phyloP scores from a whole-genome alignment of 2,329 filamentous ascomycete species.

The Cercospora janseana region DNA sequence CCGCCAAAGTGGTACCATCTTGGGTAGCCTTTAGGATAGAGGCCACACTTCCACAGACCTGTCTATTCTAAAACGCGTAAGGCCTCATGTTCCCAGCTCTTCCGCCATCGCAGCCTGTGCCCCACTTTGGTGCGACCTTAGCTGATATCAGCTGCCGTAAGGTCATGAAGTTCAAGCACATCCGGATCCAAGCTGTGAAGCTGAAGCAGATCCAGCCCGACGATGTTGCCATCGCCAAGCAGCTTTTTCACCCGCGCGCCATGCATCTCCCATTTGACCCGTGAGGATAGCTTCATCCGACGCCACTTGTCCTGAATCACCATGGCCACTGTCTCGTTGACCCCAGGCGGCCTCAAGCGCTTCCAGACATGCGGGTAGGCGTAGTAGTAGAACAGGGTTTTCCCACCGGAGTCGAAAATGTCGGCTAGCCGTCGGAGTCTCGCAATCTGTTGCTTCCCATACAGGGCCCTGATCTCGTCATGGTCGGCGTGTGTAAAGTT shows the following conservation, averaged over 20 bases:
- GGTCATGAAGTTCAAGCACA: conserved; percentile 20
- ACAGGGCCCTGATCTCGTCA: conserved; percentile 15
- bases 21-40: no score
- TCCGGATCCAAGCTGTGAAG: conserved; percentile 18
- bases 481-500: conserved; percentile 25
- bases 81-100: no score
- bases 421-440: conserved; percentile 26
- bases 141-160: not conserved
- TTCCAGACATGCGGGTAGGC: conserved; percentile 23
- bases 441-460: conserved; percentile 22
- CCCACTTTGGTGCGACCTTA: no score
- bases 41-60: no score
- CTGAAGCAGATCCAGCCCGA: conserved; percentile 18
- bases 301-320: conserved; percentile 20
- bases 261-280: conserved; percentile 17
- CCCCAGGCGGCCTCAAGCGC: conserved; percentile 14
- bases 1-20: no score
- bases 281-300: conserved; percentile 6
- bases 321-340: conserved; percentile 20
- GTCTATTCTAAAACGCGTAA: no score
- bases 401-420: conserved; percentile 20
- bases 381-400: conserved; percentile 26
- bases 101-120: no score
- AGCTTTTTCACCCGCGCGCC: conserved; percentile 16
- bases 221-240: conserved; percentile 23